Conservation (phyloP, 2,329 filamentous ascomycete species). For the Bipolaris cookei region DNA sequence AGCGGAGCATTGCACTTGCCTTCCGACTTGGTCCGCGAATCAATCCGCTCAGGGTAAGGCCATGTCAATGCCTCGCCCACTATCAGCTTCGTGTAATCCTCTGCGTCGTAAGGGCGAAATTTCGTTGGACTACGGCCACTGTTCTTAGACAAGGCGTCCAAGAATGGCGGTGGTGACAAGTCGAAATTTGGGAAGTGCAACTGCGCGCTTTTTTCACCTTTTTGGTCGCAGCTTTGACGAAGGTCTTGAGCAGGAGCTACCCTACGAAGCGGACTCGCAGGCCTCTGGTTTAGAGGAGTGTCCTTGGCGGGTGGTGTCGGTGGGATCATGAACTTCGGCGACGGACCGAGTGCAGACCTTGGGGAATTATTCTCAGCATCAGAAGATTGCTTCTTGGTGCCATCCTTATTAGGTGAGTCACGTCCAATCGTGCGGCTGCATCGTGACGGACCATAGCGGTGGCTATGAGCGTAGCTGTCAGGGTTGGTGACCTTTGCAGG, state of each 20-base stretch:
- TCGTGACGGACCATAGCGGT: conserved; percentile 3
- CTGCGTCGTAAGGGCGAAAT: conserved; percentile 29
- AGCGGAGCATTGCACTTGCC: conserved; percentile 16
- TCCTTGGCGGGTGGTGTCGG: conserved; percentile 55
- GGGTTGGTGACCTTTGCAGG: conserved; percentile 28
- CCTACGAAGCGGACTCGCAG: conserved; percentile 29
- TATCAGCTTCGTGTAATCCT: conserved; percentile 40
- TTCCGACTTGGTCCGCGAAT: conserved; percentile 15
- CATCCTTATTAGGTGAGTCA: conserved; percentile 17
- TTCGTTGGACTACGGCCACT: conserved; percentile 33
- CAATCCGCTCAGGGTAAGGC: conserved; percentile 18
- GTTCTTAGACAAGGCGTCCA: conserved; percentile 14
- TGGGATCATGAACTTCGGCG: conserved; percentile 28
- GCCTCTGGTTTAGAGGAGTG: conserved; percentile 41
- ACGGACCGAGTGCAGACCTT: neutral
- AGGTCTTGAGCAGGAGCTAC: conserved; percentile 21
- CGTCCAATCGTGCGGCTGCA: conserved; percentile 9
- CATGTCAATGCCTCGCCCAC: conserved; percentile 29
- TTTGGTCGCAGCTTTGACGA: conserved; percentile 21
- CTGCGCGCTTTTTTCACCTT: conserved; percentile 11
- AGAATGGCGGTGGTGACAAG: conserved; percentile 19
- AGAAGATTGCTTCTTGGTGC: conserved; percentile 7
- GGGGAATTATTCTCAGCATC: conserved; percentile 10
- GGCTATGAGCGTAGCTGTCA: conserved; percentile 16
- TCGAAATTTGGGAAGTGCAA: conserved; percentile 26